Base-by-base conservation (phyloP, 192 early-diverging fungal species). In the Rhizophagus sp. region DNA sequence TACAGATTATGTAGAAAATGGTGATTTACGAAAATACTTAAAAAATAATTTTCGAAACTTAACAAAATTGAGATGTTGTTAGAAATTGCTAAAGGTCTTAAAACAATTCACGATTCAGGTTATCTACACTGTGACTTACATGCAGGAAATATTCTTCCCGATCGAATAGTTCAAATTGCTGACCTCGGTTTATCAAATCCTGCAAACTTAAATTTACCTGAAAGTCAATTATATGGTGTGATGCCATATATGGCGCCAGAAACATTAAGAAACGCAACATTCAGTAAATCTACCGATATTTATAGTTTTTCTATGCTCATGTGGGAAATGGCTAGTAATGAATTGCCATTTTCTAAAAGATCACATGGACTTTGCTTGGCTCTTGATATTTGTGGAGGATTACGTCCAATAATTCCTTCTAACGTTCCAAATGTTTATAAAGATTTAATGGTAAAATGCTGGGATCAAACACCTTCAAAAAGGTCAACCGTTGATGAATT, bases 241-340 rank as follows among this genome's bases (percentile, higher is more conserved):
- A 80, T 85, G 1, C 84, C 84, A 12, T 85, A 85, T 25, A 82
- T 85, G 52, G 82, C 84, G 0, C 84, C 84, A 0, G 84, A 85
- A 68, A 66, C 79, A 6, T 70, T 85, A 41, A 76, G 63, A 27
- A 79, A 79, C 36, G 27, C 67, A 3, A 69, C 71, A 4, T 82
- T 79, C 65, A 82, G 80, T 39, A 66, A 79, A 10, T 81, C 79
- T 68, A 80, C 81, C 4, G 84, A 85, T 44, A 68, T 85, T 4
- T 85, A 85, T 75, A 81, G 80, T 79, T 71, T 85, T 24, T 44
- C 41, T 44, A 44, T 44, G 41, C 41, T 44, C 41, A 44, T 44
- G 41, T 44, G 6, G 41, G 84, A 81, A 19, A 82, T 85, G 49
- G 81, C 80, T n/a, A 78, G 81, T 44, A 79, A 81, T 61, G 30